Evolutionary conservation across 257 asterid species (phyloP), one percentile per base, ranked within the genome.

Genomic region (Ocimum tenuiflorum): DNA sequence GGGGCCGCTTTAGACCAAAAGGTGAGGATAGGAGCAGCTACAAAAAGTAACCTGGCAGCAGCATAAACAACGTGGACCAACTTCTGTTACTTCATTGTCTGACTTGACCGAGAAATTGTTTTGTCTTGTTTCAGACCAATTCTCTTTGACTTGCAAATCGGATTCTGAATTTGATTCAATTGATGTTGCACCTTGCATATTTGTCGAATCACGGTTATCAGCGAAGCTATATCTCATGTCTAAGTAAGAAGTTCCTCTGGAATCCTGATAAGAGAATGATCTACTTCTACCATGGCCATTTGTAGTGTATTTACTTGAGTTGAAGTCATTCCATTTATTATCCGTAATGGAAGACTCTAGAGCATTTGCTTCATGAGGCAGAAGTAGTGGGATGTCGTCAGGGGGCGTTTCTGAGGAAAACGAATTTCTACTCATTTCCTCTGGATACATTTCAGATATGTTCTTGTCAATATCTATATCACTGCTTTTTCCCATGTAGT

Each of bases 401-500:
- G 78, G 85, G 38, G 88, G 95, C 58, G 98, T 85, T 72, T 70
- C 79, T 7, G 89, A 77, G 17, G 89, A 77, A 79, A 84, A 89
- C 8, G 77, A 76, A 68, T 83, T 83, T 78, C 80, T 64, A 20
- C 73, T 59, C 47, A 85, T 49, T 14, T 72, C 75, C 42, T 75
- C 73, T 13, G 80, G 75, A 60, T 62, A 63, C 20, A 65, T 42
- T 15, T 74, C 78, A 53, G 84, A 60, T 27, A 53, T 75, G 63
- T 69, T 81, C 70, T 55, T 75, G 62, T 68, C 74, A 63, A 82
- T 70, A 60, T 85, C 84, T 33, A 73, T 63, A 61, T 71, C 80
- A 48, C 70, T 74, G 82, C 88, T 87, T 76, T 83, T 82, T 62
- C 96, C 98, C 96, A 91, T 67, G 82, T 91, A 91, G 79, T 91